Evolutionary conservation across 495 filamentous ascomycete species (phyloP).

Genomic region (Copromyces sp.): DNA sequence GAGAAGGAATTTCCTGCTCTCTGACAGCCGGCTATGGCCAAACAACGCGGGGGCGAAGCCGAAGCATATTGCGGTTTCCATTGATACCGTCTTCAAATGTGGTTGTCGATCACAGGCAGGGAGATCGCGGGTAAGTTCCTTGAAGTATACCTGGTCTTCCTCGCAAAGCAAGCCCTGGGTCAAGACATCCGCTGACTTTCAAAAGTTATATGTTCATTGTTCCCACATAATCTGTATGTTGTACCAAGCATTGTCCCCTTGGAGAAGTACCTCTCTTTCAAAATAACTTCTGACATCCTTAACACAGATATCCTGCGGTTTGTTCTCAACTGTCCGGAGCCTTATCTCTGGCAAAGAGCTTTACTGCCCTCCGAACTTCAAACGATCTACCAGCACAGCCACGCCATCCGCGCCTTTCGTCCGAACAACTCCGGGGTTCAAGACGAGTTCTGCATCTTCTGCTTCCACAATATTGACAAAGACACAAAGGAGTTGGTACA

Average conservation of each 20-base stretch:
- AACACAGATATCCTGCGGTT: not conserved
- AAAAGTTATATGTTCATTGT: not conserved
- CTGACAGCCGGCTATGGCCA: not conserved
- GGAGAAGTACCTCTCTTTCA: not conserved
- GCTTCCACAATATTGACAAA: not conserved
- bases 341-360: not conserved
- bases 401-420: not conserved
- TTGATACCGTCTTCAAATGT: not conserved
- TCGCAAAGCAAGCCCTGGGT: not conserved
- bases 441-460: not conserved
- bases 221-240: not conserved
- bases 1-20: not conserved
- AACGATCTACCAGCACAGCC: not conserved
- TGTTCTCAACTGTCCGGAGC: not conserved
- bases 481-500: too few species aligned
- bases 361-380: not conserved
- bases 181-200: not conserved
- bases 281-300: not conserved
- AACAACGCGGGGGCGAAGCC: rapidly evolving
- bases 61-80: not conserved
- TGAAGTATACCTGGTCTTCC: not conserved
- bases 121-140: not conserved
- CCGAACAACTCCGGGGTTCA: not conserved
- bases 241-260: not conserved
- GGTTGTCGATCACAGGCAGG: not conserved